These are phyloP conservation scores for Gossypium davidsonii DNA, from an alignment of 441 rosid genomes.

Conservation along the genomic window DNA sequence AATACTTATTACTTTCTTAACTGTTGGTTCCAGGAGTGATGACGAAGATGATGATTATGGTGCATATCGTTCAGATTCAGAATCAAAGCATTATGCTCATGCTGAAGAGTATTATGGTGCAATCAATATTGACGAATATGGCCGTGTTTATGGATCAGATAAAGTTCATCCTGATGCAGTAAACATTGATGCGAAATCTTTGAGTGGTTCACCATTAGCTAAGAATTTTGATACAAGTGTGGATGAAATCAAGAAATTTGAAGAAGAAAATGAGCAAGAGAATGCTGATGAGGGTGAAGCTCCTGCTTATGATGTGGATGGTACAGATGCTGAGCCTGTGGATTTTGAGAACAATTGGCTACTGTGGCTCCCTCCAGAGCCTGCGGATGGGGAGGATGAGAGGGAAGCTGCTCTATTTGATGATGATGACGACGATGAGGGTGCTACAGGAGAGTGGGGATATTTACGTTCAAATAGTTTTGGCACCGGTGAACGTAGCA, in stretches of 20 bases:
- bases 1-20: slow-evolving; percentile 16
- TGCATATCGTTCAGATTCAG: slow-evolving; percentile 40
- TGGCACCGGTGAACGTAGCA: slow-evolving; percentile 48
- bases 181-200: slow-evolving; percentile 24
- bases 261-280: slow-evolving; percentile 26
- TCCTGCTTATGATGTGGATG: slow-evolving; percentile 35
- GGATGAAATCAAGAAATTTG: slow-evolving; percentile 27
- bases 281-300: slow-evolving; percentile 38
- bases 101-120: slow-evolving; percentile 39
- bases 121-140: slow-evolving; percentile 33
- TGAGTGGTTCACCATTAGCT: slow-evolving; percentile 27
- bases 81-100: slow-evolving; percentile 31
- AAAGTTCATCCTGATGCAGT: slow-evolving; percentile 34
- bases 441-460: slow-evolving; percentile 67
- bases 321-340: slow-evolving; percentile 39
- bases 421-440: slow-evolving; percentile 48
- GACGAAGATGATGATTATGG: slow-evolving; percentile 53
- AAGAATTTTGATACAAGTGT: slow-evolving; percentile 34
- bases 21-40: slow-evolving; percentile 47
- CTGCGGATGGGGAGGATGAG: slow-evolving; percentile 71
- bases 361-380: slow-evolving; percentile 73
- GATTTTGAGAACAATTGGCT: slow-evolving; percentile 58
- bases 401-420: slow-evolving; percentile 49
- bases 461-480: slow-evolving; percentile 51
- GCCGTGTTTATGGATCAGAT: slow-evolving; percentile 31